These are phyloP conservation scores for Xylaria sp. DNA, from an alignment of 2,329 filamentous ascomycete genomes.

Conservation along the genomic window DNA sequence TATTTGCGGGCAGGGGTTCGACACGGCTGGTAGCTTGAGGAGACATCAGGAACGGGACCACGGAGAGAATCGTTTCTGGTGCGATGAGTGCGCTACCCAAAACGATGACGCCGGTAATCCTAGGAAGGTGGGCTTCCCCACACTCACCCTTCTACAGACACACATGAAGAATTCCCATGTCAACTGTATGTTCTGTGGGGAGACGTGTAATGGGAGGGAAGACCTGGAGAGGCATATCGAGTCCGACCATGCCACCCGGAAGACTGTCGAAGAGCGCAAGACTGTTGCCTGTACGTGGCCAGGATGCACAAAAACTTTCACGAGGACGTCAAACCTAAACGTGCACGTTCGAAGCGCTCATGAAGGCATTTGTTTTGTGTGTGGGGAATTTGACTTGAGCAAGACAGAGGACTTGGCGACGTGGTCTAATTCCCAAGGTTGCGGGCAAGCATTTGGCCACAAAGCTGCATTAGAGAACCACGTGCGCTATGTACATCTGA, in stretches of 20 bases:
- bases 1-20: slow-evolving; percentile 75
- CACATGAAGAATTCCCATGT: slow-evolving; percentile 81
- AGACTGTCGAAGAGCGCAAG: slow-evolving; percentile 70
- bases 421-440: slow-evolving; percentile 76
- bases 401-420: slow-evolving; percentile 65
- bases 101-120: slow-evolving; percentile 54
- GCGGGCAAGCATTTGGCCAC: slow-evolving; percentile 78
- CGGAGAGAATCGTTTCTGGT: slow-evolving; percentile 76
- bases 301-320: slow-evolving; percentile 81
- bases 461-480: slow-evolving; percentile 87
- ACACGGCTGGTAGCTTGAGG: slow-evolving; percentile 75
- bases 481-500: slow-evolving; percentile 82
- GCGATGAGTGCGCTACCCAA: slow-evolving; percentile 71
- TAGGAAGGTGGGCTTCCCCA: slow-evolving; percentile 71
- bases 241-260: slow-evolving; percentile 71
- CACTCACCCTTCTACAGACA: slow-evolving; percentile 73
- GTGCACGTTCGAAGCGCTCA: slow-evolving; percentile 82
- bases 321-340: slow-evolving; percentile 83
- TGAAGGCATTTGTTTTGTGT: slow-evolving; percentile 80
- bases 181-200: slow-evolving; percentile 79
- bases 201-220: slow-evolving; percentile 71
- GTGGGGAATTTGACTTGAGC: slow-evolving; percentile 73
- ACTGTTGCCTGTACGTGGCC: slow-evolving; percentile 72
- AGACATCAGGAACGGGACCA: slow-evolving; percentile 78
- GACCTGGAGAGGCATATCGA: slow-evolving; percentile 82